phyloP scores from a whole-genome alignment of 345 rosid species.

The Ceriops tagal region DNA sequence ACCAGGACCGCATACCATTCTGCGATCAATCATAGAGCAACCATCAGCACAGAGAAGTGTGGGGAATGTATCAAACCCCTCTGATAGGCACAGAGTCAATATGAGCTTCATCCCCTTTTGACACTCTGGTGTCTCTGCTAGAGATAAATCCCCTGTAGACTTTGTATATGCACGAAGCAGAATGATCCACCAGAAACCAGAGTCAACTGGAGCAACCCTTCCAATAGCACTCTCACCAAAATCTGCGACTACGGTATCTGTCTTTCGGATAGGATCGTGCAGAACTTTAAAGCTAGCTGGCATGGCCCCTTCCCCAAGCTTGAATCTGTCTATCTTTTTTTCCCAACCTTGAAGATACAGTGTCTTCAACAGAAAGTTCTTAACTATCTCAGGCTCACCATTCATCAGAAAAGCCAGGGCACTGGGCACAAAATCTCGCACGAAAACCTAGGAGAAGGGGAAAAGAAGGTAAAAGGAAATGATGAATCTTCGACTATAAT shows the following conservation, averaged over 20 bases:
- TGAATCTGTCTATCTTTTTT: conserved; percentile 60
- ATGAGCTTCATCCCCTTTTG: conserved; percentile 87
- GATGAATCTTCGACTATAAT: not conserved
- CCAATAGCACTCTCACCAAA: conserved; percentile 87
- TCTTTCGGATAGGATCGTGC: conserved; percentile 59
- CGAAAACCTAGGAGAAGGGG: conserved; percentile 49
- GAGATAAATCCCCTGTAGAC: conserved; percentile 60
- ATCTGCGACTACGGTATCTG: conserved; percentile 65
- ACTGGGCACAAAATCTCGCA: conserved; percentile 82
- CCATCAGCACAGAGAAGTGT: conserved; percentile 89
- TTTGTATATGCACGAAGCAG: conserved; percentile 80
- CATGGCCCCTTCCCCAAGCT: conserved; percentile 81
- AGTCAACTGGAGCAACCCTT: conserved; percentile 83
- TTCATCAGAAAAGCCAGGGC: conserved; percentile 78
- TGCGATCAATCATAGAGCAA: conserved; percentile 81
- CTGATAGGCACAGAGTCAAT: conserved; percentile 63
- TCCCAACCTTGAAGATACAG: conserved; percentile 70
- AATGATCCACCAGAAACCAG: conserved; percentile 93
- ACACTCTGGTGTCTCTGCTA: conserved; percentile 63
- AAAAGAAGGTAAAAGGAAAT: not conserved
- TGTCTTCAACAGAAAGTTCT: conserved; percentile 67
- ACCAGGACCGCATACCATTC: conserved; percentile 52
- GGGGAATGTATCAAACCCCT: conserved; percentile 84
- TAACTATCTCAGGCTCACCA: conserved; percentile 71
- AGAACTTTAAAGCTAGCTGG: conserved; percentile 85